phyloP scores from a whole-genome alignment of 768 basidiomycete genomes.

The Naganishia friedmannii region DNA sequence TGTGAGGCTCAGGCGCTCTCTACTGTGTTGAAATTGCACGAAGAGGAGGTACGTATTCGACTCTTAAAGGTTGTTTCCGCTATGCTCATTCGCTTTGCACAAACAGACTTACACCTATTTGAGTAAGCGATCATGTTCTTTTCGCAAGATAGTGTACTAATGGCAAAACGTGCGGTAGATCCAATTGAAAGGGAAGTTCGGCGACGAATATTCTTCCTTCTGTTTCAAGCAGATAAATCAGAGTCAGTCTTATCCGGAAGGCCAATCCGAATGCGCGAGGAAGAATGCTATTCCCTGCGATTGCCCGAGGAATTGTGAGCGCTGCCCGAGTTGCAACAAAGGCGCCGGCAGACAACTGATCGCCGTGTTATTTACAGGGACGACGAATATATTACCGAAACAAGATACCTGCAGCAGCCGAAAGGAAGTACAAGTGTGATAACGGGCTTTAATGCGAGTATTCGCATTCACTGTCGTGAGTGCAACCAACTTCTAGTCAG shows the following conservation, averaged over 20 bases:
- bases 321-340: conserved; percentile 29
- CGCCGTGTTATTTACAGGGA: conserved; percentile 48
- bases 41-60: conserved; percentile 38
- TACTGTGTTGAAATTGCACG: conserved; percentile 32
- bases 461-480: conserved; percentile 64
- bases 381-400: conserved; percentile 68
- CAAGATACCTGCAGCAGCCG: conserved; percentile 80
- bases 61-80: background rate
- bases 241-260: conserved; percentile 67
- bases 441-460: conserved; percentile 81
- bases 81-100: background rate
- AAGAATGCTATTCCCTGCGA: conserved; percentile 63
- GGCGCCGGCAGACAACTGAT: background rate
- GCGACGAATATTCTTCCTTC: conserved; percentile 81
- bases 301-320: conserved; percentile 46
- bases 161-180: conserved; percentile 72
- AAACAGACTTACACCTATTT: conserved; percentile 18
- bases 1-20: conserved; percentile 62
- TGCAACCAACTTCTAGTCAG: background rate
- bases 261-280: conserved; percentile 80
- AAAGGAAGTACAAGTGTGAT: conserved; percentile 78
- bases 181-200: conserved; percentile 80
- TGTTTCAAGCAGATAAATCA: conserved; percentile 88
- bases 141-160: background rate
- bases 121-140: conserved; percentile 2